Percentiles rank a stretch among this genome's conserved stretches.
These are phyloP conservation scores for Mycogone perniciosa DNA, from an alignment of 2,329 filamentous ascomycete genomes.

Conservation along the genomic window DNA sequence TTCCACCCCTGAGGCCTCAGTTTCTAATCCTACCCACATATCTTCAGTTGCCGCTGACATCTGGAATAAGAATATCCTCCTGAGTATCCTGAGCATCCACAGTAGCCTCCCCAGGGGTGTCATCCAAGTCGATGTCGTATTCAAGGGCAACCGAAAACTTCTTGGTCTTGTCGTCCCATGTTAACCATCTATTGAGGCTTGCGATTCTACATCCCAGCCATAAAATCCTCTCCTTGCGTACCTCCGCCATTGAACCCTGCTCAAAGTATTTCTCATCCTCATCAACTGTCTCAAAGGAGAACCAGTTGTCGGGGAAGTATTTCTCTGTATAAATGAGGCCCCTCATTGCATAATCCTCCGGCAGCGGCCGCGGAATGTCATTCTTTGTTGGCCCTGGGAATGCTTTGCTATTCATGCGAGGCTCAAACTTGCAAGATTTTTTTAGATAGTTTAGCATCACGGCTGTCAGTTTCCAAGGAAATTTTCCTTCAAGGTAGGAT, in stretches of 20 bases:
- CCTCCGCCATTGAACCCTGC: slow-evolving; percentile 48
- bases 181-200: slow-evolving; percentile 35
- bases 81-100: no score
- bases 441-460: slow-evolving; percentile 32
- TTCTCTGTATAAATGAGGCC: slow-evolving; percentile 55
- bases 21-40: no score
- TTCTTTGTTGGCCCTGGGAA: slow-evolving; percentile 43
- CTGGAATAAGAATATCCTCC: background rate
- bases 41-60: no score
- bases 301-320: slow-evolving; percentile 56
- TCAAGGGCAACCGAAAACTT: slow-evolving; percentile 33
- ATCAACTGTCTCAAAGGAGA: slow-evolving; percentile 50
- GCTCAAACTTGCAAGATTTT: slow-evolving; percentile 20
- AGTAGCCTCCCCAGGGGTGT: no score
- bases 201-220: slow-evolving; percentile 50
- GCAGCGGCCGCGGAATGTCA: slow-evolving; percentile 47
- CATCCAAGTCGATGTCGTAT: slow-evolving; percentile 31
- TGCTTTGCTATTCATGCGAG: slow-evolving; percentile 31
- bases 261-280: slow-evolving; percentile 66
- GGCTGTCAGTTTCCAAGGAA: slow-evolving; percentile 46
- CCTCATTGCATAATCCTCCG: slow-evolving; percentile 62
- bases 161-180: slow-evolving; percentile 33
- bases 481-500: slow-evolving; percentile 33
- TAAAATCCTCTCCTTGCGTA: slow-evolving; percentile 52
- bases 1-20: no score